Evolutionary conservation across 495 filamentous ascomycete species (phyloP), one percentile per base, ranked within the genome.

Genomic region (Talaromyces liani): DNA sequence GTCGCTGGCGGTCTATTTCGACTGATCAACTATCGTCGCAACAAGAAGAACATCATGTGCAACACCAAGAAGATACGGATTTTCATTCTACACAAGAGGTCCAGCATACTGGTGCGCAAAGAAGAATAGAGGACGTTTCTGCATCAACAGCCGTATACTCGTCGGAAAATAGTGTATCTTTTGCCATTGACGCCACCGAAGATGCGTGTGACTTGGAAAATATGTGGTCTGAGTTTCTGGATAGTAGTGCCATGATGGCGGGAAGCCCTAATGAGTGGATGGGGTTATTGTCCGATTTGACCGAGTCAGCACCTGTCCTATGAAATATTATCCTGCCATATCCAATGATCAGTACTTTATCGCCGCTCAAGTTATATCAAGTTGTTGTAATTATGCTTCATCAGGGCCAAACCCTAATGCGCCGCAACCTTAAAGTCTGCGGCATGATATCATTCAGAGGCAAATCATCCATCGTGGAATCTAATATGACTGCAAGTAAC

Each of bases 261-360:
- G 49, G 71, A 7, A 69, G 64, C 27, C 66, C 64, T 1, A 64
- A 71, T 3, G 74, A 73, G 16, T 78, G 74, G 75, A 71, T 67
- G 9, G 68, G 69, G n/a, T 56, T 78, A 36, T 65, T 77, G 24
- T 69, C 64, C 2, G 75, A 78, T 24, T 57, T 78, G 27, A 75
- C 65, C 0, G 71, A 73, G 51, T 63, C 61, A 0, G 64, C 65
- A 27, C 9, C 39, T 12, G 14, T 34, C 20, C 6, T 51, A 10
- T 47, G 27, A 49, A 12, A 16, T 12, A 12, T 2, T 25, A 24
- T 29, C 4, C 10, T 55, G 22, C 12, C 53, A 16, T 8, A 14
- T 55, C 1, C 6, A 55, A 2, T 39, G 10, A 39, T 39, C 4
- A 12, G 36, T 16, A 8, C 36, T 39, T 14, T 14, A 56, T 14